Evolutionary conservation across 148 eudicot species (phyloP).

Genomic region (Linanthus parryae): DNA sequence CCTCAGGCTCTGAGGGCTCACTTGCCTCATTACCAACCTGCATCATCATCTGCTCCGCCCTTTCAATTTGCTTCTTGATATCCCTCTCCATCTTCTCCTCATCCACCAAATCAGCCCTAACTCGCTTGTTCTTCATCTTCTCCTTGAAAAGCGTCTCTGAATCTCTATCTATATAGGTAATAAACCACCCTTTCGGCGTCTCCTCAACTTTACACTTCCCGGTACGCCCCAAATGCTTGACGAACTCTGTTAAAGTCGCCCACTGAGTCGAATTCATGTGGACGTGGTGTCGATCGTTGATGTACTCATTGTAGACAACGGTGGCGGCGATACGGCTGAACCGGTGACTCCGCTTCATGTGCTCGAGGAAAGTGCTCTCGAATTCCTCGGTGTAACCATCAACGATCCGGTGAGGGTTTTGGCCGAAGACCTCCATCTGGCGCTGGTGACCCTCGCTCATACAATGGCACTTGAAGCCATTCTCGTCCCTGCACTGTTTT

Average conservation of each 20-base stretch:
- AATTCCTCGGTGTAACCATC: constrained; percentile 85
- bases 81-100: constrained; percentile 90
- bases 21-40: neutral
- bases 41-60: constrained; percentile 45
- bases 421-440: constrained; percentile 88
- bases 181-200: constrained; percentile 89
- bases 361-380: constrained; percentile 62
- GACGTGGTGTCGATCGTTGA: constrained; percentile 65
- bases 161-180: constrained; percentile 82
- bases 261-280: constrained; percentile 94
- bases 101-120: constrained; percentile 70
- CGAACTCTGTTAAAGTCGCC: constrained; percentile 79
- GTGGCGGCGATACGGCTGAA: constrained; percentile 86
- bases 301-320: constrained; percentile 86
- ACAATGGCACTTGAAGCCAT: constrained; percentile 93
- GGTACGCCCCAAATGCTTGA: constrained; percentile 63
- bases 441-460: constrained; percentile 89
- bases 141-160: constrained; percentile 92
- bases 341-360: constrained; percentile 77
- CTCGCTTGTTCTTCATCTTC: constrained; percentile 69
- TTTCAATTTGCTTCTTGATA: constrained; percentile 69
- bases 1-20: constrained; percentile 4
- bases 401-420: constrained; percentile 67
- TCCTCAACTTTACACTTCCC: constrained; percentile 93
- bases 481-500: constrained; percentile 89